Evolutionary conservation across 1,284 basidiomycete genomes (phyloP).

Genomic region (Leccinum subrobustum): DNA sequence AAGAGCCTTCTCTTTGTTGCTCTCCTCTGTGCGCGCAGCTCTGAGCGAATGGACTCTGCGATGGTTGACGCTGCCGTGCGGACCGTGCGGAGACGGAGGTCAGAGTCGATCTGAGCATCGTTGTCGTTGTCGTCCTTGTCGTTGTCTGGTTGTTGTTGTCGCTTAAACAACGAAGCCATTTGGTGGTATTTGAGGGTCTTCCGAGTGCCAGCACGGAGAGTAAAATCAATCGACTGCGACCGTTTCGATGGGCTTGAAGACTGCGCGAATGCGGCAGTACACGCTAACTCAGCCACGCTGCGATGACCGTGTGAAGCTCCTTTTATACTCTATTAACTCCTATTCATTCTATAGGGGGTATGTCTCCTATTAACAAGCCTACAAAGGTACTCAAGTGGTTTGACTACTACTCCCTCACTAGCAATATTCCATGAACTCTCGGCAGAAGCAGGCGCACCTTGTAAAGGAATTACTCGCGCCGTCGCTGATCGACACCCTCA

Average conservation of each 20-base stretch:
- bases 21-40: slow-evolving; percentile 67
- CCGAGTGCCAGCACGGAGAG: neutral
- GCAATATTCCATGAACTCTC: no score
- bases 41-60: slow-evolving; percentile 79
- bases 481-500: slow-evolving; percentile 96
- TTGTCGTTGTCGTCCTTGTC: slow-evolving; percentile 56
- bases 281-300: no score
- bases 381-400: no score
- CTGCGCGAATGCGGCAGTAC: neutral
- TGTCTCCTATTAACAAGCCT: no score
- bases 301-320: no score
- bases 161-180: slow-evolving; percentile 35
- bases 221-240: no score
- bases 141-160: slow-evolving; percentile 32
- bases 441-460: slow-evolving; percentile 38
- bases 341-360: no score
- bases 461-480: slow-evolving; percentile 57
- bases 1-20: slow-evolving; percentile 58
- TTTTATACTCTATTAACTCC: no score
- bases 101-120: slow-evolving; percentile 68
- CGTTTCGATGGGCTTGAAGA: no score
- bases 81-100: slow-evolving; percentile 82
- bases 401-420: no score
- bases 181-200: slow-evolving; percentile 40
- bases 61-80: slow-evolving; percentile 87